Conservation (phyloP, 2,329 filamentous ascomycete species). For the Fusarium irregulare region DNA sequence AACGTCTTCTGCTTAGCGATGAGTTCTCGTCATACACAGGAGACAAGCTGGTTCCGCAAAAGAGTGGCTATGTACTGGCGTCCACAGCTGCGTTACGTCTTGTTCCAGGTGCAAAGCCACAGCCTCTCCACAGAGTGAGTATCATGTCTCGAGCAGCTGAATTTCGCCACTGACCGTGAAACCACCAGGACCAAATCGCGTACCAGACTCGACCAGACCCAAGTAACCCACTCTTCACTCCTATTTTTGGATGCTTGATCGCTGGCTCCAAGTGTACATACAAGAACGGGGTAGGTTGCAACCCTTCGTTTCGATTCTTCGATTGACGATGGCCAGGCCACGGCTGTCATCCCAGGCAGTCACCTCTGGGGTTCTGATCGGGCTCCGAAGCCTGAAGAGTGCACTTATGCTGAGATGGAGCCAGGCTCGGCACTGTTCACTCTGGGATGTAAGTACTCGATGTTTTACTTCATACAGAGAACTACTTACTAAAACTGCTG, state of each 20-base stretch:
- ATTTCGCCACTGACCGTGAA: neutral
- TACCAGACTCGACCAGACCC: neutral
- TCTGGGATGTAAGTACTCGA: neutral
- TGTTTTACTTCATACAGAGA: too few species aligned
- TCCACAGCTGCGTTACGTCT: neutral
- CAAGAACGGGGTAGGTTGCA: neutral
- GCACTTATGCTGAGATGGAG: neutral
- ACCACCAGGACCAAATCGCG: neutral
- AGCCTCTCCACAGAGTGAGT: neutral
- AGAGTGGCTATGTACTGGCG: neutral
- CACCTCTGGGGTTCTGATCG: neutral
- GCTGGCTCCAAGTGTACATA: constrained; percentile 4
- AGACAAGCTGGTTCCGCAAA: neutral
- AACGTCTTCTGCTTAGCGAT: neutral
- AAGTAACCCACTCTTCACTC: neutral
- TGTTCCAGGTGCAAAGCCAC: neutral
- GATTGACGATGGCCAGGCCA: neutral
- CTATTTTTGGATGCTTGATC: neutral
- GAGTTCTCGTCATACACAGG: constrained; percentile 1
- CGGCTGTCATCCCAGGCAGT: neutral
- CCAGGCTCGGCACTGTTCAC: neutral
- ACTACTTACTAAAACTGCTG: fast-evolving
- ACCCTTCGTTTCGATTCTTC: fast-evolving
- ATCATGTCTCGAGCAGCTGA: neutral
- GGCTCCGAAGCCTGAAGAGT: neutral